These are phyloP conservation scores for Hemisphaericaspora xylanilytica DNA, from an alignment of 1,139 yeast species.

Conservation along the genomic window DNA sequence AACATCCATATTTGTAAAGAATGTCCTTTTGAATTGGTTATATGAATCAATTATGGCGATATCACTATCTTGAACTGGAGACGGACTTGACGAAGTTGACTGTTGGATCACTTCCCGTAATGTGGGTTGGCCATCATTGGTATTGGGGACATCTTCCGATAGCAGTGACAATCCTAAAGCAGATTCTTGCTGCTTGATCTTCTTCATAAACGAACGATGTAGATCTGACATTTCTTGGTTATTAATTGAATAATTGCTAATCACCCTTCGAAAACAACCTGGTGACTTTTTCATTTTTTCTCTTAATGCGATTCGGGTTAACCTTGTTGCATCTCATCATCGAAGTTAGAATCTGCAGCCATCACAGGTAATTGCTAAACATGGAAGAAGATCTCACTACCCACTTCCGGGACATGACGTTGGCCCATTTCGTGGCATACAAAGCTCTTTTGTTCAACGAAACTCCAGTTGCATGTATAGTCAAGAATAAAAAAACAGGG, in stretches of 20 bases:
- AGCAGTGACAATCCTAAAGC: slow-evolving; percentile 33
- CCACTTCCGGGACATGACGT: slow-evolving; percentile 37
- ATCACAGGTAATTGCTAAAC: too few relatives aligned
- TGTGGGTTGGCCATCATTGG: neutral
- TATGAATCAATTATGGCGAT: slow-evolving; percentile 3
- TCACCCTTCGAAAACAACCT: neutral
- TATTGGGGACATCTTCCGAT: slow-evolving; percentile 23
- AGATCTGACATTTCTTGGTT: slow-evolving; percentile 38
- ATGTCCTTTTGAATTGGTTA: slow-evolving; percentile 16
- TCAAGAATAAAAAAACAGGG: slow-evolving; percentile 45
- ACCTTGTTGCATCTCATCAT: too few relatives aligned
- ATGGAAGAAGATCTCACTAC: slow-evolving; percentile 24
- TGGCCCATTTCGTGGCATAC: slow-evolving; percentile 41
- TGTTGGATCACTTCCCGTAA: neutral
- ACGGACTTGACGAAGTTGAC: too few relatives aligned
- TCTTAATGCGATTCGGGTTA: too few relatives aligned
- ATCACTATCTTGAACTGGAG: slow-evolving; percentile 4
- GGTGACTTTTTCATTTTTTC: neutral
- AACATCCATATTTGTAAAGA: slow-evolving; percentile 18
- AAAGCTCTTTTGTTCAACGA: slow-evolving; percentile 50
- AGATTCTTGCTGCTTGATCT: slow-evolving; percentile 37
- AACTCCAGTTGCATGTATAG: slow-evolving; percentile 75
- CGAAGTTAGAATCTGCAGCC: too few relatives aligned
- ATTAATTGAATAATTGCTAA: neutral
- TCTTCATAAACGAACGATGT: slow-evolving; percentile 40